Base-by-base conservation (phyloP, 1,284 basidiomycete genomes). In the Papiliotrema terrestris region DNA sequence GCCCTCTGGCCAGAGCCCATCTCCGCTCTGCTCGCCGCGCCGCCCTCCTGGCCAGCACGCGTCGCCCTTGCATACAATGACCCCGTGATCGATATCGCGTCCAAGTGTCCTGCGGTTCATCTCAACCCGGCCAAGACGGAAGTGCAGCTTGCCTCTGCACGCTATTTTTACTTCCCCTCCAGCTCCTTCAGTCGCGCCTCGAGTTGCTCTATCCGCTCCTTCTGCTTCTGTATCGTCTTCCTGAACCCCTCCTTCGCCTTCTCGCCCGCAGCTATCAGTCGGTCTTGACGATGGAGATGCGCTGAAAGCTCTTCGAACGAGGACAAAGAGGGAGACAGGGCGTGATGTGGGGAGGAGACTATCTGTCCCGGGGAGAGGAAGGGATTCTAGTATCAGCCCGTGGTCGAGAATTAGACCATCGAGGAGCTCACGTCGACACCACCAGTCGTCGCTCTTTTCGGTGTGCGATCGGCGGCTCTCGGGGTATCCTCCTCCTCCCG, bases 201-300 rank as follows among this genome's bases (percentile, higher is more conserved):
- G 47, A 68, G 43, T 42, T 57, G 57, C 37, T 59, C 60, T 52
- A 26, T 68, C 52, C 57, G 49, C 11, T 68, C 67, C 53, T 72
- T 60, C 42, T 69, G 57, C 19, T 53, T 57, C 44, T 59, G 55
- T 15, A 75, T 71, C 23, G 63, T 68, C 46, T 52, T 65, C 20
- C 73, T 59, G 58, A 75, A 67, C 15, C 66, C 64, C 37, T 66
- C 55, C 55, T 73, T 73, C 60, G 69, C 68, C 41, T 63, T 57
- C 36, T 75, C 68, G 0, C 67, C 66, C 0, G 71, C 71, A 8
- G 55, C 49, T 15, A 73, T 56, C n/a, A 71, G 57, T 8, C 73
- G 51, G 22, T 75, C 73, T 56, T 69, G 66, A 3, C 71, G 67
- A 36, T 64, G 55, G 5, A 75, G 55, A 49, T 73, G 65, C 45